Evolutionary conservation across 805 yeast genomes (phyloP).

Genomic region (Saccharomycopsis guyanensis): DNA sequence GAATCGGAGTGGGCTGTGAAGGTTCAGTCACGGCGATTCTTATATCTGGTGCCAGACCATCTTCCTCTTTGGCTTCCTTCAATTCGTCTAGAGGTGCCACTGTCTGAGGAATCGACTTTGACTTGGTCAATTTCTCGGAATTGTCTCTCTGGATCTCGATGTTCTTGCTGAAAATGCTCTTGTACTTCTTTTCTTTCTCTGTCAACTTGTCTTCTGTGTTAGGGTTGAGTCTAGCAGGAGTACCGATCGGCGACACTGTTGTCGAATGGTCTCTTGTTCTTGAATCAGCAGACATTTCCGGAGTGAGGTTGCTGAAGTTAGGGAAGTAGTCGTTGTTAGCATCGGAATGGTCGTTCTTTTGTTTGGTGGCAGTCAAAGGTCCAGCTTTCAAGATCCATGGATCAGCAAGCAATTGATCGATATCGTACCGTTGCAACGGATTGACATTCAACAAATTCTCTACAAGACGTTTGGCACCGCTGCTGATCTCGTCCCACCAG

Average conservation of each 20-base stretch:
- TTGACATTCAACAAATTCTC: slow-evolving; percentile 59
- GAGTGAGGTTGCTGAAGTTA: neutral
- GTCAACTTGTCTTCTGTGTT: slow-evolving; percentile 3
- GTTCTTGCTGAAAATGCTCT: slow-evolving; percentile 7
- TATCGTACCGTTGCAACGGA: slow-evolving; percentile 59
- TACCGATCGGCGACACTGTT: slow-evolving; percentile 6
- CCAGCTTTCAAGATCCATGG: slow-evolving; percentile 45
- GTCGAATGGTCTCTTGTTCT: neutral
- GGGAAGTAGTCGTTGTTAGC: slow-evolving; percentile 3
- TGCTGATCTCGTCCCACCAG: slow-evolving; percentile 83
- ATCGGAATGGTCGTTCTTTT: neutral
- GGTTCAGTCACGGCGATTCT: no score
- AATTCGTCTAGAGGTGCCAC: neutral
- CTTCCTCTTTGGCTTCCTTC: slow-evolving; percentile 2
- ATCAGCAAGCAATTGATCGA: slow-evolving; percentile 58
- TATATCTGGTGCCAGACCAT: neutral
- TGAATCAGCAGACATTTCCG: neutral
- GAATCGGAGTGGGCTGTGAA: neutral
- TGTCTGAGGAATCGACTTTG: no score
- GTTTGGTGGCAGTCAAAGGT: neutral
- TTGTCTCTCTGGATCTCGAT: slow-evolving; percentile 17
- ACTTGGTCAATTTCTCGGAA: neutral
- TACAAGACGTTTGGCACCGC: slow-evolving; percentile 64
- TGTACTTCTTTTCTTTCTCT: slow-evolving; percentile 13
- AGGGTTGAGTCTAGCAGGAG: slow-evolving; percentile 9